Base-by-base conservation (phyloP, 768 basidiomycete species). In the Calocybe gangraenosa region DNA sequence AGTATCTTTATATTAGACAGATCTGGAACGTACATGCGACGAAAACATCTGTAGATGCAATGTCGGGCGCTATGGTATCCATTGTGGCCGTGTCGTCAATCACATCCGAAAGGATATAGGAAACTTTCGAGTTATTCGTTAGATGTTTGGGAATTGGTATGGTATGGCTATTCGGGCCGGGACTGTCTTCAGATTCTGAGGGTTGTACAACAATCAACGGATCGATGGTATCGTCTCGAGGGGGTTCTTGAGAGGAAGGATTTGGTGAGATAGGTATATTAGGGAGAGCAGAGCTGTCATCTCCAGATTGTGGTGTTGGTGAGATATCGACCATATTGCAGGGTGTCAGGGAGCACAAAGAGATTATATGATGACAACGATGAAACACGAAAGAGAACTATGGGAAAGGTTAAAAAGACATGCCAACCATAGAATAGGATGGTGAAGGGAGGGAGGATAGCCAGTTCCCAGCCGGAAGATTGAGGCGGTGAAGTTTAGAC, bases 11-110 rank as follows among this genome's bases (percentile, higher is more conserved):
- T 28, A 38, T 22, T 19, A 20, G 32, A 46, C 54, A 54, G 34
- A 42, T 28, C 38, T 52, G 20, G 15, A 31, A 73, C 78, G 63
- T 59, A 84, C 82, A 67, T 43, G 81, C 77, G 51, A 84, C 70
- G 28, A 65, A 75, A 34, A 83, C 71, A 44, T 81, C 82, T 10
- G 75, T 78, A n/a, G 64, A 56, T 36, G 73, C 73, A 30, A 79
- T 67, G 46, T 82, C 81, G 18, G 70, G 58, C 10, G 76, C 68
- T 15, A 80, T 58, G 3, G 68, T 60, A 37, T 71, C 69, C 55
- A 69, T 58, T 17, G 41, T 57, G 30, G 50, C 48, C n/a, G 58
- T 59, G 36, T 69, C 64, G 6, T 63, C 63, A 17, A 70, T 52
- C 19, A 74, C 55, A 47, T 76, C 74, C 7, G 74, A 69, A 34